These are phyloP conservation scores for Lachnellula occidentalis DNA, from an alignment of 2,329 filamentous ascomycete species.

Conservation along the genomic window DNA sequence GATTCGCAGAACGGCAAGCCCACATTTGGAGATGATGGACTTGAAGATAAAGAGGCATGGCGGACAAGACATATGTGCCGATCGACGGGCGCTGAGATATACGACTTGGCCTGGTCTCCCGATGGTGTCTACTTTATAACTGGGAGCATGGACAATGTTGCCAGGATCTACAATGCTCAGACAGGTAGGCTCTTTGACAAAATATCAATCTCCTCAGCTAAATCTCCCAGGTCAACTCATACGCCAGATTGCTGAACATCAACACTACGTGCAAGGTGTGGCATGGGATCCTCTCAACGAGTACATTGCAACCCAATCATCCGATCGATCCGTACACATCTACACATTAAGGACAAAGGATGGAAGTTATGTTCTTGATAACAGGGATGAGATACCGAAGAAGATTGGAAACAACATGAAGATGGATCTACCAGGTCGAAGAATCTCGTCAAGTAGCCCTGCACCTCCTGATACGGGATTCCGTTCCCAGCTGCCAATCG, in stretches of 20 bases:
- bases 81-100: slow-evolving; percentile 91
- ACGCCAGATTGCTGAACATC: slow-evolving; percentile 93
- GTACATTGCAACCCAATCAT: slow-evolving; percentile 96
- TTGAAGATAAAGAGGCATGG: slow-evolving; percentile 96
- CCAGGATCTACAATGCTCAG: slow-evolving; percentile 90
- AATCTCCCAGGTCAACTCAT: slow-evolving; percentile 54
- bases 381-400: slow-evolving; percentile 58
- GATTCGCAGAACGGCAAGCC: slow-evolving; percentile 62
- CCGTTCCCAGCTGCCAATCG: slow-evolving; percentile 57
- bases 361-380: slow-evolving; percentile 77
- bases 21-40: slow-evolving; percentile 72
- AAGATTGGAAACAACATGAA: slow-evolving; percentile 71
- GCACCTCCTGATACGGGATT: slow-evolving; percentile 77
- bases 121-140: slow-evolving; percentile 95
- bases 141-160: slow-evolving; percentile 98
- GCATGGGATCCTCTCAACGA: slow-evolving; percentile 98
- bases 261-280: slow-evolving; percentile 96
- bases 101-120: slow-evolving; percentile 98
- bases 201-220: slow-evolving; percentile 7
- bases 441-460: slow-evolving; percentile 87
- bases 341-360: slow-evolving; percentile 96
- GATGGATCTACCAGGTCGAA: slow-evolving; percentile 86
- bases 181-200: slow-evolving; percentile 55
- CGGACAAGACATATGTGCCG: slow-evolving; percentile 96
- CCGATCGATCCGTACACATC: slow-evolving; percentile 94